These are phyloP conservation scores for Millerago galiae DNA, from an alignment of 805 yeast genomes.

Conservation along the genomic window DNA sequence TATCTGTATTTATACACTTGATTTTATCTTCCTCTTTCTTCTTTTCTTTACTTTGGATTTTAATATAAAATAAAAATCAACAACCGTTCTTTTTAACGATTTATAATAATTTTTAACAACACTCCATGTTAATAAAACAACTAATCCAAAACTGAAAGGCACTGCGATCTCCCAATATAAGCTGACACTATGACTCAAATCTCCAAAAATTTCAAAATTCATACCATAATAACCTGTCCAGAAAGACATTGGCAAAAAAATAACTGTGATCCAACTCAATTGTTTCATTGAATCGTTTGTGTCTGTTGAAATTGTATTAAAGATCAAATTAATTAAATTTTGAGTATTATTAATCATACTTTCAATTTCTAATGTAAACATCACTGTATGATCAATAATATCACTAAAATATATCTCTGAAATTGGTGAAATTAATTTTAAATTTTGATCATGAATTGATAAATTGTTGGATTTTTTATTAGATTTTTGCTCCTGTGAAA, in stretches of 20 bases:
- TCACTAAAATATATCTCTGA: constrained; percentile 46
- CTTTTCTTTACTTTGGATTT: not conserved
- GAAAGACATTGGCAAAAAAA: constrained; percentile 52
- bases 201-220: constrained; percentile 35
- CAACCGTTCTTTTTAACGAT: constrained; percentile 6
- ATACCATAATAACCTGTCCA: constrained; percentile 55
- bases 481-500: constrained; percentile 17
- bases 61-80: constrained; percentile 1
- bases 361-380: constrained; percentile 47
- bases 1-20: not conserved
- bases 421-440: constrained; percentile 32
- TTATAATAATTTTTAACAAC: constrained; percentile 10
- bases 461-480: not conserved
- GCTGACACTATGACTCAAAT: constrained; percentile 26
- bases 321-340: constrained; percentile 44
- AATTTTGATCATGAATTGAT: not conserved
- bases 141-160: constrained; percentile 33
- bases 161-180: constrained; percentile 25
- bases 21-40: not conserved
- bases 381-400: constrained; percentile 48
- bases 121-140: constrained; percentile 31
- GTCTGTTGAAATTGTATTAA: constrained; percentile 51
- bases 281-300: constrained; percentile 49
- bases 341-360: constrained; percentile 47
- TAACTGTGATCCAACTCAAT: constrained; percentile 49